Evolutionary conservation across 2,329 filamentous ascomycete species (phyloP).

Genomic region (Fusarium nygamai): DNA sequence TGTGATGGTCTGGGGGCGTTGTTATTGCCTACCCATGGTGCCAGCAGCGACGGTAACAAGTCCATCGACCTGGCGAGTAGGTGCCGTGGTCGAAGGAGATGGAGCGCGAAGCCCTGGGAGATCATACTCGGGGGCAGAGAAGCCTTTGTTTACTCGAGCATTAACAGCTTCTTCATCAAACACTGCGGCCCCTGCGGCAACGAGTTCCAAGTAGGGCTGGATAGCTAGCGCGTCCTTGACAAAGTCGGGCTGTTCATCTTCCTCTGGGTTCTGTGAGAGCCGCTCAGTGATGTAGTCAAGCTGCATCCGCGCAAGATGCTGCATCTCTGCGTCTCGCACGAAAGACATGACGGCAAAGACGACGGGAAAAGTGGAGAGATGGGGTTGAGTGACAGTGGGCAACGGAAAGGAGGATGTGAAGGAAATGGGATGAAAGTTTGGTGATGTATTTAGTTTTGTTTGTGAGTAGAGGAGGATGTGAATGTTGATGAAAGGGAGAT

Average conservation of each 20-base stretch:
- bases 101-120: not conserved
- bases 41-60: not conserved
- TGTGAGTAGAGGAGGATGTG: not conserved
- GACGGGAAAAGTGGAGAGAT: too few relatives aligned
- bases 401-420: not conserved
- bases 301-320: not conserved
- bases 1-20: too few relatives aligned
- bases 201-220: not conserved
- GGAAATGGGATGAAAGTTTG: not conserved
- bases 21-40: not conserved
- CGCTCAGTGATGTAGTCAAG: not conserved
- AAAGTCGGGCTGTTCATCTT: rapidly evolving
- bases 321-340: not conserved
- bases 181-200: not conserved
- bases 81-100: not conserved
- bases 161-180: not conserved
- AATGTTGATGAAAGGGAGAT: not conserved
- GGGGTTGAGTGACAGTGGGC: rapidly evolving
- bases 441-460: not conserved
- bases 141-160: not conserved
- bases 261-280: too few relatives aligned
- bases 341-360: not conserved
- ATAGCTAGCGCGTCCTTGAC: rapidly evolving
- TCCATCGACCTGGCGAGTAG: not conserved
- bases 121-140: not conserved